A percentile compares a stretch with the other conserved stretches of the same genome.
Evolutionary conservation across 192 early-diverging fungal genomes (phyloP).

Genomic region (Piromyces sp.): DNA sequence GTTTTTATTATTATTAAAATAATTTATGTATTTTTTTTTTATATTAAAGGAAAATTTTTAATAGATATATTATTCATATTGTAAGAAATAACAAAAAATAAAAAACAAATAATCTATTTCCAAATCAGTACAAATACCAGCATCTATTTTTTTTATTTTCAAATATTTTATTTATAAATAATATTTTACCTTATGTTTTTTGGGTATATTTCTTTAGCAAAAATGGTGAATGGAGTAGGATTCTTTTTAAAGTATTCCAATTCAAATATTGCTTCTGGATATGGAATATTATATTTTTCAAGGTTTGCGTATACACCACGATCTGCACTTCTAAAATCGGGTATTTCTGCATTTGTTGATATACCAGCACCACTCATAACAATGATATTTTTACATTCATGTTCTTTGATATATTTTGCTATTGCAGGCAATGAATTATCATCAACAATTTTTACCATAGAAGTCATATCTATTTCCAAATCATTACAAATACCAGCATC

Average conservation of each 20-base stretch:
- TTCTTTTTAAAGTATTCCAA: not conserved
- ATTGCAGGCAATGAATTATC: not conserved
- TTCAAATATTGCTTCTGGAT: not conserved
- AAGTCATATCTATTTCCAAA: not conserved
- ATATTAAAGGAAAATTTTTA: too few species aligned
- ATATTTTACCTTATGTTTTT: not conserved
- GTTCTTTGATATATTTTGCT: not conserved
- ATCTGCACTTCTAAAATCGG: not conserved
- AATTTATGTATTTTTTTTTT: too few species aligned
- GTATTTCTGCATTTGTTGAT: not conserved
- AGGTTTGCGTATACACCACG: not conserved
- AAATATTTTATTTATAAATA: too few species aligned
- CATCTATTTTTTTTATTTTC: too few species aligned
- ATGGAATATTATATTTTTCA: not conserved
- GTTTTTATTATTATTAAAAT: too few species aligned
- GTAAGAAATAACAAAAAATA: too few species aligned
- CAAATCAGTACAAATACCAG: too few species aligned
- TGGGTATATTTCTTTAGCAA: not conserved
- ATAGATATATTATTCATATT: too few species aligned
- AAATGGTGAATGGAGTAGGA: not conserved
- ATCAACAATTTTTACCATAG: not conserved
- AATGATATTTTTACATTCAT: not conserved
- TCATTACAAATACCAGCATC: not conserved
- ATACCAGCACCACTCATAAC: not conserved
- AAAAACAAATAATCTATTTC: too few species aligned